Percentiles rank a stretch among this genome's conserved stretches.
phyloP scores from a whole-genome alignment of 2,329 filamentous ascomycete genomes.

The Aspergillus novofumigatus region DNA sequence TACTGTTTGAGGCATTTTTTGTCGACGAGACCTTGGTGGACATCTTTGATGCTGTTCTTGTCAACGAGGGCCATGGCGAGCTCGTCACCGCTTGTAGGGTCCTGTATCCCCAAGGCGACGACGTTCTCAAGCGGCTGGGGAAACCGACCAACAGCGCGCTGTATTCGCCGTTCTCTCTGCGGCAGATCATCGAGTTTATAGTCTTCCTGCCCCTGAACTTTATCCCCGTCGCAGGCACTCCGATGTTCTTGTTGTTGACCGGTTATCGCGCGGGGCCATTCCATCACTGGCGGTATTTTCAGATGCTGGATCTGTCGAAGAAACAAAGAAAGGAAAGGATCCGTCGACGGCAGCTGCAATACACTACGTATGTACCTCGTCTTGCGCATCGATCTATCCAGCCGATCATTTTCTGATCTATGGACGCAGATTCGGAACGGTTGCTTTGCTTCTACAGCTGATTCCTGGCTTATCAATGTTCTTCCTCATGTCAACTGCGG shows the following conservation, averaged over 20 bases:
- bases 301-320: conserved; percentile 69
- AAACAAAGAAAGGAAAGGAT: conserved; percentile 70
- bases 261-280: conserved; percentile 84
- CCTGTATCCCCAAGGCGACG: conserved; percentile 62
- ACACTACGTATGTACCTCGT: conserved; percentile 62
- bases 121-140: conserved; percentile 74
- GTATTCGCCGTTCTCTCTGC: conserved; percentile 83
- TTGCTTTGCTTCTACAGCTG: conserved; percentile 80
- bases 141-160: conserved; percentile 72
- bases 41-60: conserved; percentile 79
- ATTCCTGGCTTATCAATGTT: conserved; percentile 89
- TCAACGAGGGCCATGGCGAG: conserved; percentile 67
- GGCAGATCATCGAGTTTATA: conserved; percentile 85
- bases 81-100: conserved; percentile 65
- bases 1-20: conserved; percentile 75
- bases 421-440: conserved; percentile 65
- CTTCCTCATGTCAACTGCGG: conserved; percentile 82
- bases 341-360: conserved; percentile 67
- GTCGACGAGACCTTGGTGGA: conserved; percentile 75
- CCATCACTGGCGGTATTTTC: conserved; percentile 86
- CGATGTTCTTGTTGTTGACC: conserved; percentile 81
- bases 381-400: neutral
- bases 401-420: neutral
- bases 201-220: conserved; percentile 79
- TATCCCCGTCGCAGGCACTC: conserved; percentile 75